Evolutionary conservation across 257 asterid species (phyloP), one percentile per base, ranked within the genome.

Genomic region (Solanum sejunctum): DNA sequence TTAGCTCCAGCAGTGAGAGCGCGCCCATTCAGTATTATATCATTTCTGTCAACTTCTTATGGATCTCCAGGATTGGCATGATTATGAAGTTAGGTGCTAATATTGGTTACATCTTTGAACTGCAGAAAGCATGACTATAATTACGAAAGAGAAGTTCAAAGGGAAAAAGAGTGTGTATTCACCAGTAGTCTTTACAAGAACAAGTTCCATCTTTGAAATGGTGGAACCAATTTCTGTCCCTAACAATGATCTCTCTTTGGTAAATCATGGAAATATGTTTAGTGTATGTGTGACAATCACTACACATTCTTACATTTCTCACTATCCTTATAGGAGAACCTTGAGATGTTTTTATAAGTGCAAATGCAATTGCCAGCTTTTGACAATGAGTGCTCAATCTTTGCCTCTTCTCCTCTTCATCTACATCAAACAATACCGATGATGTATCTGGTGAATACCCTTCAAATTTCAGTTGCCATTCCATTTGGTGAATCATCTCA

Each of bases 401-500:
- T 69, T 91, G 86, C 67, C 84, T 89, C 91, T 94, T 95, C 90
- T 94, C 98, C n/a, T 93, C 97, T 87, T 94, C 98, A 55, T 87
- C 96, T 11, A 92, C 97, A 58, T 91, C 91, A 26, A 90, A 63
- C 92, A 88, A 84, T 12, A 93, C 92, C 71, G 84, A 89, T 7
- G 96, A 88, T 17, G 92, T 92, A 58, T 95, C 98, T 1, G 97
- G 92, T 21, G 66, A 66, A 86, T 95, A 94, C 26, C 98, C 98
- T 87, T 93, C 98, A 83, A 94, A 96, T 86, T 83, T 93, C 89
- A 96, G 80, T 89, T 96, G 98, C 97, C 99, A 94, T 82, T 90
- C 98, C 97, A 95, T 95, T 57, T 95, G 97, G 87, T 89, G 93
- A 75, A 95, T 87, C 98, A 94, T 95, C 66, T 95, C 98, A 16